Conservation (phyloP, 129 eudicot genomes). For the Smallanthus sonchifolius region DNA sequence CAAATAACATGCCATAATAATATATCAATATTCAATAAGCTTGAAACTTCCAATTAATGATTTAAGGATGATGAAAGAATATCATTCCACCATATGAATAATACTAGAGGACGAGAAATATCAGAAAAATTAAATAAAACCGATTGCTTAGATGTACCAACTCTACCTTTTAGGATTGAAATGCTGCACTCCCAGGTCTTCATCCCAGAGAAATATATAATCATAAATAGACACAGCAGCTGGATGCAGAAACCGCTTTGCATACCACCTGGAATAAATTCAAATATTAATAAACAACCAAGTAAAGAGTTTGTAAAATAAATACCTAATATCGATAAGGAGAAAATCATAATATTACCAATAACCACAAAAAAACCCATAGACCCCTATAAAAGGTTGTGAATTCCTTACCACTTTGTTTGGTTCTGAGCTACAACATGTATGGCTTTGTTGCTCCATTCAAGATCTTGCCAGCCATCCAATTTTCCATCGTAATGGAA, state of each 20-base stretch:
- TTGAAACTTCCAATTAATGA: not conserved
- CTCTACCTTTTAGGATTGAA: constrained; percentile 87
- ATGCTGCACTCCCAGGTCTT: constrained; percentile 82
- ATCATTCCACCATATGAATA: not conserved
- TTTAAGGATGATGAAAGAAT: not conserved
- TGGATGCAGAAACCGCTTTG: constrained; percentile 96
- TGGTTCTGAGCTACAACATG: constrained; percentile 86
- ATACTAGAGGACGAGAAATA: not conserved
- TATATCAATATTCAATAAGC: not conserved
- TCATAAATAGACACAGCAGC: constrained; percentile 77
- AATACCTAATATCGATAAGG: not conserved
- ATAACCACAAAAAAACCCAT: not conserved
- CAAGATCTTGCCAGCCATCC: constrained; percentile 88
- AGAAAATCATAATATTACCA: not conserved
- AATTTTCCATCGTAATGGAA: constrained; percentile 91
- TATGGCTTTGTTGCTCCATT: constrained; percentile 75
- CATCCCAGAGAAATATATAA: constrained; percentile 97
- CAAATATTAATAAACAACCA: not conserved
- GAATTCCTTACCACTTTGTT: constrained; percentile 73
- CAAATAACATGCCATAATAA: not conserved
- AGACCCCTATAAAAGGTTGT: not conserved
- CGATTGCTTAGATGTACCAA: not conserved
- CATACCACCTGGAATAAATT: constrained; percentile 76
- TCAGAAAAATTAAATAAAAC: not conserved
- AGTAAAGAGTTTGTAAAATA: not conserved